Percentiles rank a stretch among this genome's conserved stretches.
Evolutionary conservation across 805 yeast genomes (phyloP).

Genomic region (Zygotorulaspora danielsina): DNA sequence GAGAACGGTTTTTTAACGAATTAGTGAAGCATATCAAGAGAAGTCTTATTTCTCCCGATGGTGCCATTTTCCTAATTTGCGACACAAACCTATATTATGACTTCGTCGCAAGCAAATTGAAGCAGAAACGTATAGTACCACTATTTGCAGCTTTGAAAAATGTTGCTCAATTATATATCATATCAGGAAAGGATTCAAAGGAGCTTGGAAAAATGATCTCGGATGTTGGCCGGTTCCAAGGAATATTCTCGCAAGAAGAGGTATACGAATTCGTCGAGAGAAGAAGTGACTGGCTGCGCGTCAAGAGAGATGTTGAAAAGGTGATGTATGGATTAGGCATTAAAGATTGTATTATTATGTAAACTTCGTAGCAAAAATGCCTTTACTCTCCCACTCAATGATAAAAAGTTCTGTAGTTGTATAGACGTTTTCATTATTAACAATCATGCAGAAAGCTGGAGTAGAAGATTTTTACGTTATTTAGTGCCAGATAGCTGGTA

Average conservation of each 20-base stretch:
- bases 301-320: slow-evolving; percentile 78
- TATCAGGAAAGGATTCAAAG: slow-evolving; percentile 62
- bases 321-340: slow-evolving; percentile 90
- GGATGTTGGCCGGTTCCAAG: slow-evolving; percentile 80
- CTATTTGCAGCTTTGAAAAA: slow-evolving; percentile 76
- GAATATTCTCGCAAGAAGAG: slow-evolving; percentile 87
- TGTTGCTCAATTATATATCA: slow-evolving; percentile 77
- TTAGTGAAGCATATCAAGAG: slow-evolving; percentile 73
- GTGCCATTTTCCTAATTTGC: slow-evolving; percentile 76
- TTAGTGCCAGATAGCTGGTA: slow-evolving; percentile 27
- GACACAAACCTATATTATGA: slow-evolving; percentile 78
- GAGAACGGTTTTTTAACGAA: slow-evolving; percentile 73
- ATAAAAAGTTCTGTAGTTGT: not conserved
- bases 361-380: slow-evolving; percentile 15
- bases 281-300: slow-evolving; percentile 78
- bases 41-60: slow-evolving; percentile 68
- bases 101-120: slow-evolving; percentile 56
- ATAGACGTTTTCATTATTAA: too few relatives aligned
- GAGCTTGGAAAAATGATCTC: slow-evolving; percentile 79
- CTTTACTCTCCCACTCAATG: too few relatives aligned
- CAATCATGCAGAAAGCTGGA: slow-evolving; percentile 30
- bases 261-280: slow-evolving; percentile 88
- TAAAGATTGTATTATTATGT: slow-evolving; percentile 67
- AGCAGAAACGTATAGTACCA: slow-evolving; percentile 65
- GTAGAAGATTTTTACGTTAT: slow-evolving; percentile 35